Evolutionary conservation across 371 early-diverging fungal species (phyloP), one percentile per base, ranked within the genome.

Genomic region (Vittaforma corneae): DNA sequence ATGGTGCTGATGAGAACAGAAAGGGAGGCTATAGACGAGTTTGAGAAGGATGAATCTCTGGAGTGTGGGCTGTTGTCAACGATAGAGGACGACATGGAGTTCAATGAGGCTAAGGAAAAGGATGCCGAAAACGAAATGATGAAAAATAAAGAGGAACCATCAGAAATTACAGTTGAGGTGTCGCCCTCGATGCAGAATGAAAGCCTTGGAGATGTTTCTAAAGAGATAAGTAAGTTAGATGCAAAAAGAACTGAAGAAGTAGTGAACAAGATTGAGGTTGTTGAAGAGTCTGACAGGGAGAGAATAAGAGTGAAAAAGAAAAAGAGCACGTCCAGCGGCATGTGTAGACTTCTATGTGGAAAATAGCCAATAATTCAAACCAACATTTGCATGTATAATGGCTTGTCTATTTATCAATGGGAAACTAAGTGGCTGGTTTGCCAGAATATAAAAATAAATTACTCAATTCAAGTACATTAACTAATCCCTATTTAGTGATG

Each of bases 51-150:
- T 16, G 63, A 62, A n/a, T 16, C 16, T 14, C 11, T 28, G 16
- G 46, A 24, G 6, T 18, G 47, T 65, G n/a, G 59, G 6, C 6
- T 62, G 64, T 5, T 14, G 6, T 9, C 11, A 11, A 66, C 6
- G 65, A 24, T 20, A 4, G 16, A 6, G 34, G 65, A 28, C 6
- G 65, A 63, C 29, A 5, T 38, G 9, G 40, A 63, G 5, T 62
- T 62, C 47, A 35, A 32, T 20, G 64, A 66, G 59, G 63, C 65
- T 6, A 65, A 65, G 11, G 65, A 62, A 20, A 62, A 62, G 42
- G 63, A 62, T 40, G 28, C n/a, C 5, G 9, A 9, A 9, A 62
- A 62, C 26, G 63, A 62, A 30, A 48, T 20, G 50, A 6, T 24
- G 53, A 6, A 11, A 16, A 6, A 20, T 11, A 24, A 4, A 11